phyloP scores from a whole-genome alignment of 192 early-diverging fungal genomes.

The Coemansia umbellata region DNA sequence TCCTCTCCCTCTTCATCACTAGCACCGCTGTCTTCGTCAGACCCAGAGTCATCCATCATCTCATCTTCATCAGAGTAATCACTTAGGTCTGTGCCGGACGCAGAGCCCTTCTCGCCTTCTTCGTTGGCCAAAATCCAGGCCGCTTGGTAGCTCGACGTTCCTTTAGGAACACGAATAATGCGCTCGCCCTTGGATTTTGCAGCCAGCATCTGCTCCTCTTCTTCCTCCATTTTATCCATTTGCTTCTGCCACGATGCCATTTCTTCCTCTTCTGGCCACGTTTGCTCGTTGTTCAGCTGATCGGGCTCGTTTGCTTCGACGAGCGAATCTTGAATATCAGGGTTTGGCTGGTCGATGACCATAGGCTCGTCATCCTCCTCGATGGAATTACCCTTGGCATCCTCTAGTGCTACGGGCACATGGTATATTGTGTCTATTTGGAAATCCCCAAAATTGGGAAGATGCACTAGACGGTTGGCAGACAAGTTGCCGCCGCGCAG shows the following conservation, averaged over 20 bases:
- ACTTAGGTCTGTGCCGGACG: constrained; percentile 41
- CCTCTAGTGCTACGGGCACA: constrained; percentile 33
- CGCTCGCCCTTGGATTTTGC: constrained; percentile 38
- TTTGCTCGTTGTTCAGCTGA: constrained; percentile 90
- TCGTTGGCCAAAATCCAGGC: constrained; percentile 92
- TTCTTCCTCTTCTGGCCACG: constrained; percentile 98
- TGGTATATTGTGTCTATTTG: constrained; percentile 69
- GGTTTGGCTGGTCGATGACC: constrained; percentile 67
- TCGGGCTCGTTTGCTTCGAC: constrained; percentile 84
- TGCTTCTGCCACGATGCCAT: constrained; percentile 68
- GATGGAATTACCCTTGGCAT: constrained; percentile 23
- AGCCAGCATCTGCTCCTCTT: constrained; percentile 9
- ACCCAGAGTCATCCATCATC: constrained; percentile 19
- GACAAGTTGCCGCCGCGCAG: constrained; percentile 80
- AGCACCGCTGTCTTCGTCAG: constrained; percentile 43
- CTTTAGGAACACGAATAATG: constrained; percentile 82
- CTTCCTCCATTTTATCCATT: constrained; percentile 45
- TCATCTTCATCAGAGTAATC: constrained; percentile 49
- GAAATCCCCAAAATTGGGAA: constrained; percentile 92
- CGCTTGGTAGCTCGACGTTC: constrained; percentile 95
- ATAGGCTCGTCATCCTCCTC: constrained; percentile 34
- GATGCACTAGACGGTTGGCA: constrained; percentile 88
- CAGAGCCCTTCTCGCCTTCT: constrained; percentile 53
- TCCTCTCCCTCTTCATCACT: constrained; percentile 14
- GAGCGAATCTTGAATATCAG: constrained; percentile 72